Conservation (phyloP, 176 grass and related monocot genomes). For the Thalia dealbata region DNA sequence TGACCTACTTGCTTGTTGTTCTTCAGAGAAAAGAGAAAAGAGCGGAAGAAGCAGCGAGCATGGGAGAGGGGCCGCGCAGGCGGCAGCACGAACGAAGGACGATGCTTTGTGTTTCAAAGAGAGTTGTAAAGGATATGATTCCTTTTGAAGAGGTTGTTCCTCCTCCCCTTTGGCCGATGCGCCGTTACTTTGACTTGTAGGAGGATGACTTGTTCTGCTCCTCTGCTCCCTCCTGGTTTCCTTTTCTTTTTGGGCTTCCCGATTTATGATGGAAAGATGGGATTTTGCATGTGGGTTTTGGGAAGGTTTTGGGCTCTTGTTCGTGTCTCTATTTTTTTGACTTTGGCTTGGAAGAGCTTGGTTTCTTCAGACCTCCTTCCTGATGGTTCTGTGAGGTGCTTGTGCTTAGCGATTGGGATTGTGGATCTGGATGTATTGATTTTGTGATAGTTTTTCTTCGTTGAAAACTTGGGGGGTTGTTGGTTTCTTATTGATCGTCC, state of each 20-base stretch:
- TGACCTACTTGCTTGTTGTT: not conserved
- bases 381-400: not conserved
- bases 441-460: not conserved
- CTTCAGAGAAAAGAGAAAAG: not conserved
- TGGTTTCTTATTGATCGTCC: not conserved
- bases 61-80: not conserved
- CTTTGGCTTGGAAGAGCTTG: not conserved
- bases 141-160: not conserved
- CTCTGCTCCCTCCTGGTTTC: not conserved
- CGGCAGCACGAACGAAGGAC: not conserved
- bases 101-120: not conserved
- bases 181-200: not conserved
- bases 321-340: not conserved
- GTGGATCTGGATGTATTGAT: not conserved
- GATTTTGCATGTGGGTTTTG: not conserved
- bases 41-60: not conserved
- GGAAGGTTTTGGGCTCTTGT: not conserved
- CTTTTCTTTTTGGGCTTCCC: not conserved
- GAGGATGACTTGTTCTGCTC: not conserved
- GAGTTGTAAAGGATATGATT: not conserved
- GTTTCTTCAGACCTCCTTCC: not conserved
- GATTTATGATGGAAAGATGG: not conserved
- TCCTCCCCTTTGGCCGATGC: not conserved
- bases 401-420: not conserved
- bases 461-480: not conserved